Evolutionary conservation across 1,139 yeast species (phyloP).

Genomic region (Saccharomyces hybrid): DNA sequence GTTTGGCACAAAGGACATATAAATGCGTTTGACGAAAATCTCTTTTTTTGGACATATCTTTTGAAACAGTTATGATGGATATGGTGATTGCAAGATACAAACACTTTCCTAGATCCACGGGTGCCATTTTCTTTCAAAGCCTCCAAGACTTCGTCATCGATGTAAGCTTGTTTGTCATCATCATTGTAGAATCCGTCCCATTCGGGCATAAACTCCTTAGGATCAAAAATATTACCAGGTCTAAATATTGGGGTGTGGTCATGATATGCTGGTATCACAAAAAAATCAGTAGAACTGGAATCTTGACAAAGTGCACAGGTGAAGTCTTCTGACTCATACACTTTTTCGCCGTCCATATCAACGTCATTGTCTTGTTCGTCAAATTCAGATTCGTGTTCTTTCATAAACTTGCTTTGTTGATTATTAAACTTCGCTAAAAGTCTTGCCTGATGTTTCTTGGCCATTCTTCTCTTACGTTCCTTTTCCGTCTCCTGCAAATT

Average conservation of each 20-base stretch:
- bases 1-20: slow-evolving; percentile 64
- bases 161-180: slow-evolving; percentile 16
- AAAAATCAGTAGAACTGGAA: slow-evolving; percentile 39
- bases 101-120: slow-evolving; percentile 34
- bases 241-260: slow-evolving; percentile 36
- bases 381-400: slow-evolving; percentile 35
- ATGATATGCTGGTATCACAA: slow-evolving; percentile 46
- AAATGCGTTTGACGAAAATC: slow-evolving; percentile 28
- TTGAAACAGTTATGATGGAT: slow-evolving; percentile 54
- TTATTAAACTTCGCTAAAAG: slow-evolving; percentile 70
- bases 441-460: slow-evolving; percentile 58
- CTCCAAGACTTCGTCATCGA: slow-evolving; percentile 14
- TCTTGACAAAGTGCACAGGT: slow-evolving; percentile 65
- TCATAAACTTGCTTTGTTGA: slow-evolving; percentile 68
- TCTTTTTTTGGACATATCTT: slow-evolving; percentile 33
- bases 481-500: slow-evolving; percentile 44
- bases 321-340: slow-evolving; percentile 25
- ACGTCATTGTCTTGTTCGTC: slow-evolving; percentile 37
- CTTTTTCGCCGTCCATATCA: slow-evolving; percentile 35
- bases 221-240: slow-evolving; percentile 26
- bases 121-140: slow-evolving; percentile 22
- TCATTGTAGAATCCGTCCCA: slow-evolving; percentile 27
- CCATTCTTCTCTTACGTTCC: slow-evolving; percentile 48
- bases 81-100: slow-evolving; percentile 63
- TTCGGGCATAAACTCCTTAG: slow-evolving; percentile 28